Conservation (phyloP, 176 grass and related monocot species). For the Sorghum bicolor region Sorghum_bicolor_NCBIv3 NC_012870.2:56862501-56863000, state of each 20-base stretch:
- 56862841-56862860: slow-evolving; percentile 51
- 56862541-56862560: too few species aligned
- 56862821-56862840: slow-evolving; percentile 57
- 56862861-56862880: slow-evolving; percentile 57
- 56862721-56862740: neutral
- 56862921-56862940: slow-evolving; percentile 6
- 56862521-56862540: too few species aligned
- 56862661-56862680: neutral
- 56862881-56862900: slow-evolving; percentile 56
- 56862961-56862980: neutral
- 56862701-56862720: neutral
- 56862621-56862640: neutral
- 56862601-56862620: neutral
- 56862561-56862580: neutral
- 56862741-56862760: neutral
- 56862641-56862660: slow-evolving; percentile 30
- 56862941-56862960: neutral
- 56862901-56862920: slow-evolving; percentile 77
- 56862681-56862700: neutral
- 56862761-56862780: neutral
- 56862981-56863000: neutral
- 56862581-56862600: neutral
- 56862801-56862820: slow-evolving; percentile 50
- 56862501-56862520: too few species aligned
- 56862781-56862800: slow-evolving; percentile 43